Evolutionary conservation across 2,329 filamentous ascomycete genomes (phyloP), one percentile per base, ranked within the genome.

Genomic region (Westerdykella aurantiaca): DNA sequence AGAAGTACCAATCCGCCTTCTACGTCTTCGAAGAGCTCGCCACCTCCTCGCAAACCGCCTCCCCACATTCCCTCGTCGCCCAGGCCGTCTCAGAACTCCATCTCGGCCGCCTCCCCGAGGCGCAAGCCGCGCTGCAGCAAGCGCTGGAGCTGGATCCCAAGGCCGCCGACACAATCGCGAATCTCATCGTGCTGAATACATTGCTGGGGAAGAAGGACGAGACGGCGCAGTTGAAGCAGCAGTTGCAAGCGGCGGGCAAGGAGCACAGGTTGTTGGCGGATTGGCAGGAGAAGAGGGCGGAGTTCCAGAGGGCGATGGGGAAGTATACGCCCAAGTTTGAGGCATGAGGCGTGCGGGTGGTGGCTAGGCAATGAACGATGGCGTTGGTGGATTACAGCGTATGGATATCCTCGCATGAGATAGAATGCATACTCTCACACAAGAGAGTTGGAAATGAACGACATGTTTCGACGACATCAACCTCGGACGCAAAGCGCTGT

Each of bases 1-100:
- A 95, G 57, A 93, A 88, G 67, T 97, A 97, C 70, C 93, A 97
- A 63, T 87, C 93, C 63, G 85, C 91, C 14, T 97, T 95, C 71
- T 97, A 98, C 75, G 91, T 97, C 48, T 97, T 88, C 61, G 91
- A 97, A 70, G 93, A 98, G 69, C 80, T 97, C 39, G 91, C 93
- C 4, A 88, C 95, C 63, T 84, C 87, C 22, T 85, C 89, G 2
- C 82, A 86, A 25, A 89, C 87, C 14, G 83, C 88, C 39, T 87
- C 87, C 13, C 77, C 83, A 41, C 77, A 83, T 54, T 85, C 81
- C 14, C 79, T 96, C 43, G 81, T 95, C 48, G 84, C 88, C 16
- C 93, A 97, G 72, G 91, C 90, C 21, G 82, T 97, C 21, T 85
- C 88, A 18, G 91, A 98, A 69, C 73, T 97, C 42, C 93, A 97